These are phyloP conservation scores for Mortierella sp. DNA, from an alignment of 371 early-diverging fungal species.

Conservation along the genomic window DNA sequence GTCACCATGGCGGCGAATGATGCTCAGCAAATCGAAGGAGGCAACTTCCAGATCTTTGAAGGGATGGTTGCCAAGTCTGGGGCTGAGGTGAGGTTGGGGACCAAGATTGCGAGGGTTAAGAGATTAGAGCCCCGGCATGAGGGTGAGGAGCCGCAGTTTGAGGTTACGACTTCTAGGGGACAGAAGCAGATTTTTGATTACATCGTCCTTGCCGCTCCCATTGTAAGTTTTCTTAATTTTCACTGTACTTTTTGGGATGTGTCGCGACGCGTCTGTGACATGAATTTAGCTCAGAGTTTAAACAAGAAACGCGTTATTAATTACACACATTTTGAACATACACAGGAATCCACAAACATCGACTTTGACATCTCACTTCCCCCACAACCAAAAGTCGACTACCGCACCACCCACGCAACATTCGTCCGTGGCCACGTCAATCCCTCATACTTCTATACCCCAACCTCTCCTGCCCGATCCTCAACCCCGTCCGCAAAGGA, in stretches of 20 bases:
- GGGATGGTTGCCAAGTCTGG: constrained; percentile 66
- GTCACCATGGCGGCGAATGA: constrained; percentile 71
- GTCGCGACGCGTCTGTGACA: neutral
- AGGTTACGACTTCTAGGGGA: constrained; percentile 60
- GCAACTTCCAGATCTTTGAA: constrained; percentile 79
- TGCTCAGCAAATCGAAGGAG: constrained; percentile 70
- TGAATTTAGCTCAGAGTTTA: neutral
- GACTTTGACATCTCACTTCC: constrained; percentile 56
- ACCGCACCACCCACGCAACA: constrained; percentile 75
- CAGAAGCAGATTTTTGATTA: constrained; percentile 65
- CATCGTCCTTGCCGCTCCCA: constrained; percentile 70
- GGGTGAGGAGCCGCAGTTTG: constrained; percentile 47
- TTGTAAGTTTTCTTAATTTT: constrained; percentile 51
- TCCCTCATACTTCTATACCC: constrained; percentile 66
- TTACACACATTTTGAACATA: neutral
- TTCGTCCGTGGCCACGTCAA: constrained; percentile 71
- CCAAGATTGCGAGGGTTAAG: constrained; percentile 62
- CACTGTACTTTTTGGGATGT: neutral
- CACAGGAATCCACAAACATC: constrained; percentile 49
- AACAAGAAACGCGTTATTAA: neutral
- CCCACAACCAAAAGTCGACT: constrained; percentile 54
- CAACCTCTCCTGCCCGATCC: neutral
- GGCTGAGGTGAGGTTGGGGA: constrained; percentile 64
- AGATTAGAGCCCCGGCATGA: constrained; percentile 45
- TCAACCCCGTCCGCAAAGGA: constrained; percentile 20